These are phyloP conservation scores for Prunus persica DNA, from an alignment of 306 rosid species.

Conservation along the genomic window DNA sequence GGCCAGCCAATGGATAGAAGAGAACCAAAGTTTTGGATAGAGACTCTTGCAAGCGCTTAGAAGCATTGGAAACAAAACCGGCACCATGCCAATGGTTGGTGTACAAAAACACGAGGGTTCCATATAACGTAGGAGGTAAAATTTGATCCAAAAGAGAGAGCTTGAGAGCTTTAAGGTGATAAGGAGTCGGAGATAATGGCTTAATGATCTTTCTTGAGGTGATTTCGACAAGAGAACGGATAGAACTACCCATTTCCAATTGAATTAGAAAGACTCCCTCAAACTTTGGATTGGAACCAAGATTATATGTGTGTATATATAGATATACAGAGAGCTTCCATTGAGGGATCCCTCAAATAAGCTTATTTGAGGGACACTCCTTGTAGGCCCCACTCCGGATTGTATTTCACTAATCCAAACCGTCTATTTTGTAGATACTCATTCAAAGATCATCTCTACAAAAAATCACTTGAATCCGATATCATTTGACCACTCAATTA, in stretches of 20 bases:
- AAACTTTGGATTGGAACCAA: neutral
- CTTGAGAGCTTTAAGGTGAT: neutral
- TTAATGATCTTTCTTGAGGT: slow-evolving; percentile 1
- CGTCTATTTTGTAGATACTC: too few relatives aligned
- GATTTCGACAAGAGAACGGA: neutral
- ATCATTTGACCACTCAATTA: too few relatives aligned
- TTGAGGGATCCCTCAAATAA: too few relatives aligned
- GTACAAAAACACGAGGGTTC: neutral
- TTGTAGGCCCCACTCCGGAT: too few relatives aligned
- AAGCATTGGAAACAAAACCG: neutral
- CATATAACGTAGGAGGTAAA: neutral
- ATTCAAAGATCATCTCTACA: too few relatives aligned
- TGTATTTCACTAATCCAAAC: too few relatives aligned
- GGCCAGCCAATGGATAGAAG: neutral
- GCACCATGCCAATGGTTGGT: neutral
- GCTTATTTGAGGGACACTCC: too few relatives aligned
- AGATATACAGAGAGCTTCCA: too few relatives aligned
- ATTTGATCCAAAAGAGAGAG: neutral
- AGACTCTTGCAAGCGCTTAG: neutral
- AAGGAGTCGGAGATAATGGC: slow-evolving; percentile 10
- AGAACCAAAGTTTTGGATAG: neutral
- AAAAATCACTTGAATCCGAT: too few relatives aligned
- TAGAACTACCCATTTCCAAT: neutral
- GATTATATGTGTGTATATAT: too few relatives aligned
- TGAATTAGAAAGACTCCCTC: neutral